These are phyloP conservation scores for Kazachstania bromeliacearum DNA, from an alignment of 805 yeast species.

Conservation along the genomic window DNA sequence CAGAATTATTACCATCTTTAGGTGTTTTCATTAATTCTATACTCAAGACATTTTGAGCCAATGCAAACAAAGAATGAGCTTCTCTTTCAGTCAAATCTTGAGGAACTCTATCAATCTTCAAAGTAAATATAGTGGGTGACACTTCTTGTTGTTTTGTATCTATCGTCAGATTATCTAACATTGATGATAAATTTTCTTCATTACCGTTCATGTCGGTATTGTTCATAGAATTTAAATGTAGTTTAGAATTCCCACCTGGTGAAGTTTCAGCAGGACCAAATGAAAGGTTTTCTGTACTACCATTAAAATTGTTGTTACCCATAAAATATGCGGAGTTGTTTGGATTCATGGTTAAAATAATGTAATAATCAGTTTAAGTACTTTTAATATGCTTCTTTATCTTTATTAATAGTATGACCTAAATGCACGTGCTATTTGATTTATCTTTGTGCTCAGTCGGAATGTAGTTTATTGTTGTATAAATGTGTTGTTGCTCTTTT, in stretches of 20 bases:
- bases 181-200: conserved; percentile 21
- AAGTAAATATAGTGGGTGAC: conserved; percentile 14
- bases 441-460: too few species aligned
- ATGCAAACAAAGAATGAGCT: conserved; percentile 54
- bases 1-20: neutral
- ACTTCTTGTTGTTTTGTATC: conserved; percentile 9
- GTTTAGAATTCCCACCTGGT: conserved; percentile 4
- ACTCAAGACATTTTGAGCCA: conserved; percentile 52
- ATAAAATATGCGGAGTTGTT: neutral
- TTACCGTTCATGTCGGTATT: neutral
- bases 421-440: too few species aligned
- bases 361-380: too few species aligned
- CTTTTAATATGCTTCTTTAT: neutral
- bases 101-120: conserved; percentile 51
- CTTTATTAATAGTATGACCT: too few species aligned
- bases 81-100: conserved; percentile 56
- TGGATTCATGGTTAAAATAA: neutral
- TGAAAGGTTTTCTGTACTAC: conserved; percentile 3
- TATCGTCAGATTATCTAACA: conserved; percentile 23
- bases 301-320: conserved; percentile 2
- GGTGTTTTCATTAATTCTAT: conserved; percentile 36
- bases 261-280: conserved; percentile 1
- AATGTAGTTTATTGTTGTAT: too few species aligned
- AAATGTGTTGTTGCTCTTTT: too few species aligned
- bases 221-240: neutral